Percentiles rank a stretch among this genome's conserved stretches.
Conservation (phyloP, 148 eudicot genomes). For the Vaccinium corymbosum region DNA sequence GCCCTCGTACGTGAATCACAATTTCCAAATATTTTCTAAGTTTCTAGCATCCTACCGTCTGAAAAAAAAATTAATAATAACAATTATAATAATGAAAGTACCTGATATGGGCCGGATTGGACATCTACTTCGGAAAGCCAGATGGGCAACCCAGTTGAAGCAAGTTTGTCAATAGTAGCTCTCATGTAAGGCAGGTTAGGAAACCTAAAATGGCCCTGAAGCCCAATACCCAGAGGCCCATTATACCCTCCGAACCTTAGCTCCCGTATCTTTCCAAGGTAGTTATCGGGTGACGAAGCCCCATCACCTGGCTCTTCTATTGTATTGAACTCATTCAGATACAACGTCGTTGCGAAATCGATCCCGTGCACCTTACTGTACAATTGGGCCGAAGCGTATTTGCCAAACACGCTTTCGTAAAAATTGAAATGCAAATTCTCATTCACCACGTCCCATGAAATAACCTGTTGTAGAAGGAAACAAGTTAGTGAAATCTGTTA, state of each 20-base stretch:
- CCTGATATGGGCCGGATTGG: slow-evolving; percentile 29
- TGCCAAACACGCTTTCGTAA: slow-evolving; percentile 34
- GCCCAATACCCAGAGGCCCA: slow-evolving; percentile 27
- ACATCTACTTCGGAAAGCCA: slow-evolving; percentile 57
- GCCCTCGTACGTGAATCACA: too few relatives aligned
- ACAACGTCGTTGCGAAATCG: slow-evolving; percentile 29
- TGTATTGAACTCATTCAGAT: slow-evolving; percentile 60
- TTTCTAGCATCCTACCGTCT: too few relatives aligned
- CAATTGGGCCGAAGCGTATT: slow-evolving; percentile 14
- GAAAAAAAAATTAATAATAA: too few relatives aligned
- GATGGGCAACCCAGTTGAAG: slow-evolving; percentile 30
- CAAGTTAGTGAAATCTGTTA: neutral
- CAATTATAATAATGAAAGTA: neutral
- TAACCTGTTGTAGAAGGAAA: slow-evolving; percentile 18
- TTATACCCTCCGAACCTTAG: slow-evolving; percentile 16
- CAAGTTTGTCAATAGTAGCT: slow-evolving; percentile 40
- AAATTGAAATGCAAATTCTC: slow-evolving; percentile 49
- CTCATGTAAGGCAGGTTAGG: slow-evolving; percentile 41
- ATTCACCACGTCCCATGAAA: slow-evolving; percentile 64
- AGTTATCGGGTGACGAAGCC: slow-evolving; percentile 29
- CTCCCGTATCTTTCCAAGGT: slow-evolving; percentile 31
- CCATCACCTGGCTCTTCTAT: slow-evolving; percentile 38
- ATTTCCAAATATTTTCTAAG: too few relatives aligned
- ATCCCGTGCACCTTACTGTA: slow-evolving; percentile 20
- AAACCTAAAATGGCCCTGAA: slow-evolving; percentile 35